These are phyloP conservation scores for Linum trigynum DNA, from an alignment of 345 rosid genomes.

Conservation along the genomic window DNA sequence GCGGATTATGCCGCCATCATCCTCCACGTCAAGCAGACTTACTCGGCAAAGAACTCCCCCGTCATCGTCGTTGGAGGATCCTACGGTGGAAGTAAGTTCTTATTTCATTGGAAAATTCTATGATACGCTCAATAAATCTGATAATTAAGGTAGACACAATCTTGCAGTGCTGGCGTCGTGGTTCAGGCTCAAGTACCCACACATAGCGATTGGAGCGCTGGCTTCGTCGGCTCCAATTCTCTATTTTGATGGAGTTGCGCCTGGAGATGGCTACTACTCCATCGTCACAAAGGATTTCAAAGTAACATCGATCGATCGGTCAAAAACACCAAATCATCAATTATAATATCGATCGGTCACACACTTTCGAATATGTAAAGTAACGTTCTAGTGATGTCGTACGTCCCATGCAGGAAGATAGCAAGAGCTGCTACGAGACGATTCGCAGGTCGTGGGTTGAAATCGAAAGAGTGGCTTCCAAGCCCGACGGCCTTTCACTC, in stretches of 20 bases:
- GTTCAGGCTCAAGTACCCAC: constrained; percentile 49
- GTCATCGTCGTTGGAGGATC: constrained; percentile 65
- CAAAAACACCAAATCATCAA: no score
- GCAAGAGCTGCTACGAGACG: constrained; percentile 23
- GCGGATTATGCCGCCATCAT: constrained; percentile 55
- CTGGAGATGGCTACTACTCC: constrained; percentile 23
- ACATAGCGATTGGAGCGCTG: constrained; percentile 43
- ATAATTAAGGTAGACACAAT: no score
- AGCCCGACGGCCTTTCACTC: constrained; percentile 18
- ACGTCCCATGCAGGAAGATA: constrained; percentile 23
- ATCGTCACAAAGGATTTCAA: constrained; percentile 24
- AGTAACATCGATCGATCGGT: constrained; percentile 9
- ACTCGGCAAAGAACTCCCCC: constrained; percentile 34
- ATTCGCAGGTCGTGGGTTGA: constrained; percentile 24
- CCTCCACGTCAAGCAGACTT: constrained; percentile 31
- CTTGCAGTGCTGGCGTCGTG: constrained; percentile 41
- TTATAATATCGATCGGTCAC: no score
- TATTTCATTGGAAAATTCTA: no score
- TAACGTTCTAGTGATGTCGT: no score
- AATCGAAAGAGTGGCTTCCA: constrained; percentile 19
- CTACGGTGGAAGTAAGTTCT: constrained; percentile 59
- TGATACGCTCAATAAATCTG: no score
- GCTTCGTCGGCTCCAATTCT: constrained; percentile 51
- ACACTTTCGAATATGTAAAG: neutral
- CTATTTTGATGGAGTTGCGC: constrained; percentile 31